These are phyloP conservation scores for Barnettozyma siamensis DNA, from an alignment of 805 yeast species.

Conservation along the genomic window DNA sequence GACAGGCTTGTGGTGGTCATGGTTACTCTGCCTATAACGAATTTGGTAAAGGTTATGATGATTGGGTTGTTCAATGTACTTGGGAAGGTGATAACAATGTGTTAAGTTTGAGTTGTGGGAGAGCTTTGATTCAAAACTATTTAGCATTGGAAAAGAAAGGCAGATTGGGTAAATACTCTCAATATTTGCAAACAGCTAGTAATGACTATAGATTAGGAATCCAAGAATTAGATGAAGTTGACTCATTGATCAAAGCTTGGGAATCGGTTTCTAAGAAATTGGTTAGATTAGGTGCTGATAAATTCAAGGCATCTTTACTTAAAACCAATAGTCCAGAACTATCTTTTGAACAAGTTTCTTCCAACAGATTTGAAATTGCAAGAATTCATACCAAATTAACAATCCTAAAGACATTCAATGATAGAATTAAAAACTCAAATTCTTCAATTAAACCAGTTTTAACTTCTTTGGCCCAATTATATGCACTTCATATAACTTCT, in stretches of 20 bases:
- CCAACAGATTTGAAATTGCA: constrained; percentile 24
- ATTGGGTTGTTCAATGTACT: constrained; percentile 94
- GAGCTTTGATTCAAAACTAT: constrained; percentile 46
- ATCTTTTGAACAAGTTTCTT: constrained; percentile 22
- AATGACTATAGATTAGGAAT: constrained; percentile 13
- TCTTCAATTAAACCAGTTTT: constrained; percentile 35
- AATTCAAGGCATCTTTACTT: constrained; percentile 12
- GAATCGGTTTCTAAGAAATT: constrained; percentile 27
- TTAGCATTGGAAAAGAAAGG: constrained; percentile 30
- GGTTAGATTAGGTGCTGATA: constrained; percentile 13
- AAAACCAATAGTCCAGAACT: constrained; percentile 12
- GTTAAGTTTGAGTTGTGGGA: constrained; percentile 75
- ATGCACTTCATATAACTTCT: constrained; percentile 51
- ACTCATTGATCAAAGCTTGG: constrained; percentile 22
- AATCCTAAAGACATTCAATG: constrained; percentile 28
- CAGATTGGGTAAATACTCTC: constrained; percentile 22
- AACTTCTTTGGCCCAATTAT: constrained; percentile 49
- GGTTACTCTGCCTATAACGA: constrained; percentile 89
- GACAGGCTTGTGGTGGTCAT: constrained; percentile 96
- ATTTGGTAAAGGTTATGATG: constrained; percentile 79
- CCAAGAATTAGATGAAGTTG: constrained; percentile 13
- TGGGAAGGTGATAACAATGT: constrained; percentile 98
- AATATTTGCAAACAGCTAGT: constrained; percentile 21
- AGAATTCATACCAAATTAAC: constrained; percentile 34
- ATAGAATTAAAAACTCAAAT: constrained; percentile 28